Conservation (phyloP, 345 rosid species). For the Anastatica hierochuntica region DNA sequence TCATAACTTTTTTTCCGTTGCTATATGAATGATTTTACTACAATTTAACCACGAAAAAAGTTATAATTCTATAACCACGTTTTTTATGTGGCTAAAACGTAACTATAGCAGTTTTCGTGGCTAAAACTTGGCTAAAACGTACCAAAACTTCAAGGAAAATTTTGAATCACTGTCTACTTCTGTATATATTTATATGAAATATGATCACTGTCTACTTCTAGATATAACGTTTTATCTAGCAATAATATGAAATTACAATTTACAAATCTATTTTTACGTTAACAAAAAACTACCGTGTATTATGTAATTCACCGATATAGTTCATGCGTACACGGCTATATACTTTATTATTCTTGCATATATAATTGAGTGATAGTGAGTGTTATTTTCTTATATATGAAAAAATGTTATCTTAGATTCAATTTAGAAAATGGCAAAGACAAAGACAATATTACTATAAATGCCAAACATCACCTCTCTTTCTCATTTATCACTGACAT, state of each 20-base stretch:
- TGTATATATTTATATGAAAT: too few relatives aligned
- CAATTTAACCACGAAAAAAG: too few relatives aligned
- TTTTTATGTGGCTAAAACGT: too few relatives aligned
- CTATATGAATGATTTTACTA: too few relatives aligned
- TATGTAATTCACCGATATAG: too few relatives aligned
- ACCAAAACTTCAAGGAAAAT: too few relatives aligned
- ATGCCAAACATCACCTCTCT: slow-evolving; percentile 21
- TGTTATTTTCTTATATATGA: background rate
- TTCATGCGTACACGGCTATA: too few relatives aligned
- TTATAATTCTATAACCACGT: too few relatives aligned
- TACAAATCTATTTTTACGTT: background rate
- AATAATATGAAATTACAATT: background rate
- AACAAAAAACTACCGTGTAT: background rate
- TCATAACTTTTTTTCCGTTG: too few relatives aligned
- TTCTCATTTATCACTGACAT: slow-evolving; percentile 24
- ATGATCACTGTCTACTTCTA: background rate
- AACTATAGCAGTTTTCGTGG: too few relatives aligned
- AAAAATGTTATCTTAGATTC: background rate
- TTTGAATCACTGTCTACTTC: too few relatives aligned
- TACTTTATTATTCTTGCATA: background rate
- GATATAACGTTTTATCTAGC: background rate
- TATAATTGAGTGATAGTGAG: slow-evolving; percentile 19
- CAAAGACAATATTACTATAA: slow-evolving; percentile 15
- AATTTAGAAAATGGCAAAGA: slow-evolving; percentile 16
- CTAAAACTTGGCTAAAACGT: too few relatives aligned